Base-by-base conservation (phyloP, 2,329 filamentous ascomycete genomes). In the Fusarium nodosum region DNA sequence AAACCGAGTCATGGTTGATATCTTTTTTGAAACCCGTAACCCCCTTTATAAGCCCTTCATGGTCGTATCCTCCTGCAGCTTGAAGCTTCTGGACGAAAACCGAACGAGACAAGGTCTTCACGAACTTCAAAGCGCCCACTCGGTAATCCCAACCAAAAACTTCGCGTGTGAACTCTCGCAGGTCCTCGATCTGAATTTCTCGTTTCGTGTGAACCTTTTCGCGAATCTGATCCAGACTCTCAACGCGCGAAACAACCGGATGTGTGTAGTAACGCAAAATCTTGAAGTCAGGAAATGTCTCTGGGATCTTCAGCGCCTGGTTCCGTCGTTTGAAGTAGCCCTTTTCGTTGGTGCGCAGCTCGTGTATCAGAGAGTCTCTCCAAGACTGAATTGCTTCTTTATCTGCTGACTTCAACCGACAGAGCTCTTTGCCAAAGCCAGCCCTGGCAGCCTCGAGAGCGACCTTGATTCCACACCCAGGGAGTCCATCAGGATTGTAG, bases 381-480 rank as follows among this genome's bases (percentile, higher is more conserved):
- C 95, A 98, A 24, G 83, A 82, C 2, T 80, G 80, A 46, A 97
- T 81, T 5, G 85, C 90, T 2, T 79, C 80, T 4, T 79, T 79
- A 71, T 94, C 90, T 7, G 86, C 84, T 34, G 81, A 83, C 60
- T 87, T 86, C 30, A 96, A 79, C 3, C 81, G 83, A 76, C 92
- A 95, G 6, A 98, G 81, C 36, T 91, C 87, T 60, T 85, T 87
- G 3, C 95, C 96, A 78, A 95, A 98, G 0, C 94, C 94, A 54
- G 93, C 96, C 74, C 88, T 88, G 34, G 94, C 94, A 56, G 96
- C 97, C 77, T 97, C 93, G 71, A 92, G 96, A 1, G 96, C 95
- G 13, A 94, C 84, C 76, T 95, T 97, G 50, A 93, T 88, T 3
- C 96, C 96, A 72, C 94, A 97, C 6, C 93, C 92, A 0, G 92